These are phyloP conservation scores for Aquilaria malaccensis DNA, from an alignment of 345 rosid species.

Conservation along the genomic window DNA sequence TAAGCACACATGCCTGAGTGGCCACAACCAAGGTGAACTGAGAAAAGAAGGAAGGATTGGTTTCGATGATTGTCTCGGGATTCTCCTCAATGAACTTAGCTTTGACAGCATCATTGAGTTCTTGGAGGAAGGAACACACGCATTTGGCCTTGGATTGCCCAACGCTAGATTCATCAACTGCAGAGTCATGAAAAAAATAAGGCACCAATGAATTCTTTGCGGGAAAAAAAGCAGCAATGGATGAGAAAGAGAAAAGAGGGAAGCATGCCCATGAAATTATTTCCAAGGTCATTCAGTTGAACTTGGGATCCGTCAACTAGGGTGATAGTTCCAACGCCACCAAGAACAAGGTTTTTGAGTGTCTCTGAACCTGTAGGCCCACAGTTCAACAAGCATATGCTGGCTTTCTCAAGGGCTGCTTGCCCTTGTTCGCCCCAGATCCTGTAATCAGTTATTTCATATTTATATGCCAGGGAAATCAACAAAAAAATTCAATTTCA, in stretches of 20 bases:
- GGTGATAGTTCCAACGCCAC: constrained; percentile 91
- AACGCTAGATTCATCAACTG: constrained; percentile 72
- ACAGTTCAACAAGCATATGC: constrained; percentile 91
- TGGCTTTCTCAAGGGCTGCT: constrained; percentile 77
- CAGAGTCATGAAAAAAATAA: constrained; percentile 17
- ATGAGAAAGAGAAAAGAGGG: constrained; percentile 1
- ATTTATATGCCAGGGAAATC: background rate
- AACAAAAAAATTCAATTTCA: background rate
- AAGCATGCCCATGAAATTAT: constrained; percentile 83
- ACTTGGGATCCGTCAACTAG: constrained; percentile 92
- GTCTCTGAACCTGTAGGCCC: constrained; percentile 99
- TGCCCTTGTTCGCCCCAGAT: constrained; percentile 99
- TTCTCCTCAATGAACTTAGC: constrained; percentile 95
- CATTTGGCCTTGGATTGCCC: constrained; percentile 88
- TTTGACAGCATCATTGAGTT: constrained; percentile 93
- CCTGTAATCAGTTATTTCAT: constrained; percentile 28
- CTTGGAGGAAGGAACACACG: constrained; percentile 86
- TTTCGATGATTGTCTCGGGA: constrained; percentile 60
- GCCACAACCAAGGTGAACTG: constrained; percentile 90
- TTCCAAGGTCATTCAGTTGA: constrained; percentile 86
- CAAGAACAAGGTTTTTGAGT: constrained; percentile 91
- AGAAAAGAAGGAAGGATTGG: constrained; percentile 75
- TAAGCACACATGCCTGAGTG: constrained; percentile 58
- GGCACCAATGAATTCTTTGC: background rate
- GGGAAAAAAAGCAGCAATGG: background rate